Evolutionary conservation across 2,329 filamentous ascomycete species (phyloP).

Genomic region (Colletotrichum liaoningense): DNA sequence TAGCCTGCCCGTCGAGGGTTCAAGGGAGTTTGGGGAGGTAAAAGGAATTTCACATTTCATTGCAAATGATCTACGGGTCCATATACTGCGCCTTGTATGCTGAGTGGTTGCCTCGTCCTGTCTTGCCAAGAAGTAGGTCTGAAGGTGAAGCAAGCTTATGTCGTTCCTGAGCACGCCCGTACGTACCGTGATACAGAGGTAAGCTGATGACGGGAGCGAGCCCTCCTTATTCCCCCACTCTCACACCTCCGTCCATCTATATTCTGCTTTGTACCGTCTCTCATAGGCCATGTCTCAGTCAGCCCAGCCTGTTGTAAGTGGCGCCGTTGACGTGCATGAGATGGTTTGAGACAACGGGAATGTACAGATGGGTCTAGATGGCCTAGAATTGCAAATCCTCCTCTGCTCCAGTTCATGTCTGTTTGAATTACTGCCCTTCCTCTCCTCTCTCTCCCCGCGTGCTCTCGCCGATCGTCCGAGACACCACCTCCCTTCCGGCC

Average conservation of each 20-base stretch:
- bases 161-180: not conserved
- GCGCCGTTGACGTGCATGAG: conserved; percentile 11
- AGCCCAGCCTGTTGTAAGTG: conserved; percentile 6
- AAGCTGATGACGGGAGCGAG: not conserved
- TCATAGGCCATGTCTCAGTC: not conserved
- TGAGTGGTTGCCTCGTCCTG: not conserved
- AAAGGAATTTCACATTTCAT: not conserved
- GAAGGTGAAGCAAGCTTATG: not conserved
- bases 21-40: not conserved
- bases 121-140: conserved; percentile 1
- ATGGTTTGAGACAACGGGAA: conserved; percentile 11
- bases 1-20: not conserved
- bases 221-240: not conserved
- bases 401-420: not conserved
- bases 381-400: conserved; percentile 7
- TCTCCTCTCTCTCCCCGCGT: not conserved
- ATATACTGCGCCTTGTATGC: not conserved
- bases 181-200: not conserved
- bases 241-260: not conserved
- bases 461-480: too few relatives aligned
- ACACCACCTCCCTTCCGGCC: not conserved
- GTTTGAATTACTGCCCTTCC: too few relatives aligned
- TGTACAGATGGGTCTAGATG: not conserved
- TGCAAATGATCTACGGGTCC: not conserved
- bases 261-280: not conserved